A percentile compares a stretch with the other conserved stretches of the same genome.
Conservation (phyloP, 2,329 filamentous ascomycete species). For the Fusarium sarcochroum region DNA sequence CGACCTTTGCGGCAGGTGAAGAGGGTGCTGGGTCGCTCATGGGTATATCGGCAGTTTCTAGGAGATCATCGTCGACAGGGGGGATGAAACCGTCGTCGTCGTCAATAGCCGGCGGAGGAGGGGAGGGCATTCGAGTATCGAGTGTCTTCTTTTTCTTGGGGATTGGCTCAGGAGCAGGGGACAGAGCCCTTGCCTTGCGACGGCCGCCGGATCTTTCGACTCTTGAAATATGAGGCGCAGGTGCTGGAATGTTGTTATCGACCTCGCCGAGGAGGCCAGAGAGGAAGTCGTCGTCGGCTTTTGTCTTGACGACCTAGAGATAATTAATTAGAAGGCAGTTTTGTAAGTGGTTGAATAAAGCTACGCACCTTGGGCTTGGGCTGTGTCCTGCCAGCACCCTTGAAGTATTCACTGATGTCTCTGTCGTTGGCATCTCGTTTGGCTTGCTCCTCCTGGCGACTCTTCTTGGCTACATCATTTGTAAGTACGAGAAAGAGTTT, state of each 20-base stretch:
- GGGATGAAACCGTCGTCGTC: conserved; percentile 68
- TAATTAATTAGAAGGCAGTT: conserved; percentile 15
- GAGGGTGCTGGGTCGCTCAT: conserved; percentile 91
- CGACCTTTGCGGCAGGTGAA: conserved; percentile 85
- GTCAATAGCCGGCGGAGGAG: conserved; percentile 60
- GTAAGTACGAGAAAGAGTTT: neutral
- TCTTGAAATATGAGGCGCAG: conserved; percentile 70
- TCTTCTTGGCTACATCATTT: conserved; percentile 77
- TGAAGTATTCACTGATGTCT: conserved; percentile 95
- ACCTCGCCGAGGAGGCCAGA: conserved; percentile 88
- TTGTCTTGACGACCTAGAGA: conserved; percentile 78
- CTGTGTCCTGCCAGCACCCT: conserved; percentile 75
- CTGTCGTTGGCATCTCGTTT: conserved; percentile 89
- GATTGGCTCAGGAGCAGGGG: conserved; percentile 73
- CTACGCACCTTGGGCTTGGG: conserved; percentile 82
- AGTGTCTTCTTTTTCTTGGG: conserved; percentile 71
- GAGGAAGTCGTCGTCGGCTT: conserved; percentile 92
- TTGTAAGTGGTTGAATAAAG: too few relatives aligned
- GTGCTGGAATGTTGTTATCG: conserved; percentile 76
- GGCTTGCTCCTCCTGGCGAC: conserved; percentile 87
- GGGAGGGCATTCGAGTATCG: conserved; percentile 64
- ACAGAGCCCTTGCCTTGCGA: conserved; percentile 84
- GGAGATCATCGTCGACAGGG: conserved; percentile 72
- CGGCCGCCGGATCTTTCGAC: conserved; percentile 80
- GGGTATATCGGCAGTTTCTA: conserved; percentile 64